Percentiles rank a stretch among this genome's conserved stretches.
phyloP scores from a whole-genome alignment of 768 basidiomycete species.

The Collybiopsis luxurians region DNA sequence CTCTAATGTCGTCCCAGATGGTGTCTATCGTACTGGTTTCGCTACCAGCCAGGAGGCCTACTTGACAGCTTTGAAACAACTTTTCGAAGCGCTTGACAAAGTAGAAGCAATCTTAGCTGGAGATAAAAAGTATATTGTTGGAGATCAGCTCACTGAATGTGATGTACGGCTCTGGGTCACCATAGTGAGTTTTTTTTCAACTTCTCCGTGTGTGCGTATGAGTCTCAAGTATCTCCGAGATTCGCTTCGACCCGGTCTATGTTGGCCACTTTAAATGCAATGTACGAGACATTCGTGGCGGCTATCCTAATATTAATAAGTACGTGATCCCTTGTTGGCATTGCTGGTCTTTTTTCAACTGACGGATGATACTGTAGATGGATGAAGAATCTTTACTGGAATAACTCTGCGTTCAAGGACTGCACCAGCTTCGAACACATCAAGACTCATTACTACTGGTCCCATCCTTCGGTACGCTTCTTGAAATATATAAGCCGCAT shows the following conservation, averaged over 20 bases:
- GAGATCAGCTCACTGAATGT: conserved; percentile 79
- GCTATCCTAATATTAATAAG: conserved; percentile 82
- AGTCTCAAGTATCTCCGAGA: conserved; percentile 30
- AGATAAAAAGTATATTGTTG: conserved; percentile 76
- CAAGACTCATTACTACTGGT: conserved; percentile 75
- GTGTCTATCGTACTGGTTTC: conserved; percentile 90
- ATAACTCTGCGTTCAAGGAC: conserved; percentile 78
- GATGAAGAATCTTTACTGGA: conserved; percentile 91
- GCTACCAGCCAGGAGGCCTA: conserved; percentile 82
- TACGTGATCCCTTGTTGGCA: conserved; percentile 23
- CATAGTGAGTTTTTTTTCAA: conserved; percentile 61
- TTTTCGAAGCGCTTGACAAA: conserved; percentile 80
- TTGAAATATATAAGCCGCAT: background rate
- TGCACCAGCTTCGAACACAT: conserved; percentile 90
- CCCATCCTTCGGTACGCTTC: conserved; percentile 40
- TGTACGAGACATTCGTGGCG: conserved; percentile 77
- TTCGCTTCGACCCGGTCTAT: conserved; percentile 91
- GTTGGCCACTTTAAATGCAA: conserved; percentile 95
- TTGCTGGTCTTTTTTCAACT: background rate
- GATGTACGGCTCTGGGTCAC: conserved; percentile 92
- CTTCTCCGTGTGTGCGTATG: background rate
- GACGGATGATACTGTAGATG: conserved; percentile 43
- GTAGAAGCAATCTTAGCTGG: conserved; percentile 75
- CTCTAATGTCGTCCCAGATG: conserved; percentile 41
- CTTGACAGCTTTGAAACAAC: conserved; percentile 63